A percentile compares a stretch with the other conserved stretches of the same genome.
Conservation (phyloP, 2,329 filamentous ascomycete species). For the Penicillium sp. region DNA sequence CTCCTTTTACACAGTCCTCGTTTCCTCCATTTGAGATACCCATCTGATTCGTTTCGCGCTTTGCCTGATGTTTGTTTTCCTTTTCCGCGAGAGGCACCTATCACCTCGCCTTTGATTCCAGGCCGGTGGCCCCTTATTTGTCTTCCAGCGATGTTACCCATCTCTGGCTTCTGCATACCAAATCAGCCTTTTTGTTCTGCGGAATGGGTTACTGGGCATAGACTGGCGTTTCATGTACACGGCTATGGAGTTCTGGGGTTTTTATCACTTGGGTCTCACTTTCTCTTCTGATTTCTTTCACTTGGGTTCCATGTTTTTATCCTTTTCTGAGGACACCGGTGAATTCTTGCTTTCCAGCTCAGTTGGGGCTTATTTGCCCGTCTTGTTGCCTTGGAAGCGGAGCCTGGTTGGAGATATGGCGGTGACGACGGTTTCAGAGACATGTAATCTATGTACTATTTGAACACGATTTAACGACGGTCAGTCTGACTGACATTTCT, state of each 20-base stretch:
- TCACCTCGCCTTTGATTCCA: background rate
- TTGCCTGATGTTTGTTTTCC: slow-evolving; percentile 1
- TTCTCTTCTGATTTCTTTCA: slow-evolving; percentile 2
- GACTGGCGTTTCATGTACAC: slow-evolving; percentile 22
- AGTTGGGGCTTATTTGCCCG: background rate
- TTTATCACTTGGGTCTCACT: slow-evolving; percentile 8
- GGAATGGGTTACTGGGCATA: slow-evolving; percentile 21
- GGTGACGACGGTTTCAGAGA: slow-evolving; percentile 17
- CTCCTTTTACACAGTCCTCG: background rate
- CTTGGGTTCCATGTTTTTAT: background rate
- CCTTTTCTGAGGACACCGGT: slow-evolving; percentile 7
- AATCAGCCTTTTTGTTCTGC: slow-evolving; percentile 4
- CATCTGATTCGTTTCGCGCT: slow-evolving; percentile 7
- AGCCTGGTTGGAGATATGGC: slow-evolving; percentile 8
- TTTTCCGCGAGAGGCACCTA: background rate
- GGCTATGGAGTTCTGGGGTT: slow-evolving; percentile 20
- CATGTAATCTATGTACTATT: slow-evolving; percentile 27
- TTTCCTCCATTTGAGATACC: slow-evolving; percentile 11
- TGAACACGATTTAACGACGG: slow-evolving; percentile 12
- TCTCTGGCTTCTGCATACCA: slow-evolving; percentile 5
- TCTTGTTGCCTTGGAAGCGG: background rate
- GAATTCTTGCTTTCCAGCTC: slow-evolving; percentile 1
- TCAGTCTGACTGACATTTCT: background rate
- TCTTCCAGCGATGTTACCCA: slow-evolving; percentile 3
- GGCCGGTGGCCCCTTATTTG: slow-evolving; percentile 2